Evolutionary conservation across 352 stramenopile species (phyloP).

Genomic region (Pythium dissimile): DNA sequence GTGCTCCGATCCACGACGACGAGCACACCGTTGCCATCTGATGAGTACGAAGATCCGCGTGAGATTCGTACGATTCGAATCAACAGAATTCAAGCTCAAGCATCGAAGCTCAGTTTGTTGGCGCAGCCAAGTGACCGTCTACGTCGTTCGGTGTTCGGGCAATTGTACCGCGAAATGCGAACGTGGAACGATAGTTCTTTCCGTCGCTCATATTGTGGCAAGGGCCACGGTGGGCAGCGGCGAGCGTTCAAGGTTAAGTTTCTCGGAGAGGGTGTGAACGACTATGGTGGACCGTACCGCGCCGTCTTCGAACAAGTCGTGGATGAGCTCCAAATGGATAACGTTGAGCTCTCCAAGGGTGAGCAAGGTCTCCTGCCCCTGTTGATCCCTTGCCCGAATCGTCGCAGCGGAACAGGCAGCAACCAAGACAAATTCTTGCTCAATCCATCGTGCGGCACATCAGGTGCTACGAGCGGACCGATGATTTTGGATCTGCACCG

Average conservation of each 20-base stretch:
- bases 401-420: conserved; percentile 75
- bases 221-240: conserved; percentile 96
- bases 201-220: conserved; percentile 95
- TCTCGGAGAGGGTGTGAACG: conserved; percentile 97
- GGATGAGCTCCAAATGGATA: conserved; percentile 92
- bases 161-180: conserved; percentile 96
- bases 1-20: conserved; percentile 95
- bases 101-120: conserved; percentile 83
- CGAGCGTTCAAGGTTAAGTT: conserved; percentile 99
- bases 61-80: conserved; percentile 98
- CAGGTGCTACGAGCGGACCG: conserved; percentile 74
- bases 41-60: conserved; percentile 98
- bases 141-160: conserved; percentile 95
- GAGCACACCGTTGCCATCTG: conserved; percentile 94
- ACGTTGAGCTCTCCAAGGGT: conserved; percentile 80
- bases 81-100: conserved; percentile 94
- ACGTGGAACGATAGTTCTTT: conserved; percentile 94
- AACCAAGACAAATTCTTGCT: conserved; percentile 93
- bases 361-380: conserved; percentile 85
- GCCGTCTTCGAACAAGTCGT: conserved; percentile 97
- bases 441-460: conserved; percentile 79
- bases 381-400: conserved; percentile 88
- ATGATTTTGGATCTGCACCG: conserved; percentile 92
- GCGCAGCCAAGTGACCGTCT: conserved; percentile 87
- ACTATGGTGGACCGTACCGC: conserved; percentile 98